These are phyloP conservation scores for Calonectria pseudoturangicola DNA, from an alignment of 2,329 filamentous ascomycete genomes.

Conservation along the genomic window DNA sequence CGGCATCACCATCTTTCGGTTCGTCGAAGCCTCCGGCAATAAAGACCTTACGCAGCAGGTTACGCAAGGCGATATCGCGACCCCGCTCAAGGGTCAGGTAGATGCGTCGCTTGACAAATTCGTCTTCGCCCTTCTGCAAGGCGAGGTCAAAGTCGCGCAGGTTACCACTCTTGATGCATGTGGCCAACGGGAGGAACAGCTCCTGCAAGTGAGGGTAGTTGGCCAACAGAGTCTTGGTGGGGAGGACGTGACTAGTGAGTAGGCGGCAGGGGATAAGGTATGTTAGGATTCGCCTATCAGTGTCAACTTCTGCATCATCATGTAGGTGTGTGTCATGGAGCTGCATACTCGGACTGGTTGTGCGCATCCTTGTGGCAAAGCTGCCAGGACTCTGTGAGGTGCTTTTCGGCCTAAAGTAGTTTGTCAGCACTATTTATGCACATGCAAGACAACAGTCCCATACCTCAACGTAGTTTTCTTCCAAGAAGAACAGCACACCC, in stretches of 20 bases:
- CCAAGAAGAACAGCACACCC: conserved; percentile 93
- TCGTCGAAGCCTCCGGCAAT: conserved; percentile 88
- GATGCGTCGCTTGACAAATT: conserved; percentile 93
- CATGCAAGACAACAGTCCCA: conserved; percentile 39
- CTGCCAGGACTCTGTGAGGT: conserved; percentile 87
- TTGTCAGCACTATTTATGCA: conserved; percentile 30
- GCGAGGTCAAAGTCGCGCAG: conserved; percentile 89
- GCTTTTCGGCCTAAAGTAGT: conserved; percentile 79
- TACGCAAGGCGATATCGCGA: conserved; percentile 92
- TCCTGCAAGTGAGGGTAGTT: conserved; percentile 85
- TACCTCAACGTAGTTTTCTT: conserved; percentile 92
- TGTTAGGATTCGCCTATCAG: conserved; percentile 85
- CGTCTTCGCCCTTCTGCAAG: conserved; percentile 87
- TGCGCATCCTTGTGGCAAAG: conserved; percentile 83
- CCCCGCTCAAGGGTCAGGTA: conserved; percentile 96
- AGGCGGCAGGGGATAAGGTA: conserved; percentile 97
- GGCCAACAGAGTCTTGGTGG: conserved; percentile 81
- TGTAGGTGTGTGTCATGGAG: background rate
- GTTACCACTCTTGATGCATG: conserved; percentile 88
- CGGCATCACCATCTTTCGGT: conserved; percentile 79
- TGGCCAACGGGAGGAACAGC: conserved; percentile 85
- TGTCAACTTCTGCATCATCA: conserved; percentile 48
- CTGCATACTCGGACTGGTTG: conserved; percentile 85
- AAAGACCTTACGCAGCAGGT: conserved; percentile 94
- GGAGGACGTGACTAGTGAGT: conserved; percentile 90